Evolutionary conservation across 768 basidiomycete genomes (phyloP).

Genomic region (Podaxis sp.): DNA sequence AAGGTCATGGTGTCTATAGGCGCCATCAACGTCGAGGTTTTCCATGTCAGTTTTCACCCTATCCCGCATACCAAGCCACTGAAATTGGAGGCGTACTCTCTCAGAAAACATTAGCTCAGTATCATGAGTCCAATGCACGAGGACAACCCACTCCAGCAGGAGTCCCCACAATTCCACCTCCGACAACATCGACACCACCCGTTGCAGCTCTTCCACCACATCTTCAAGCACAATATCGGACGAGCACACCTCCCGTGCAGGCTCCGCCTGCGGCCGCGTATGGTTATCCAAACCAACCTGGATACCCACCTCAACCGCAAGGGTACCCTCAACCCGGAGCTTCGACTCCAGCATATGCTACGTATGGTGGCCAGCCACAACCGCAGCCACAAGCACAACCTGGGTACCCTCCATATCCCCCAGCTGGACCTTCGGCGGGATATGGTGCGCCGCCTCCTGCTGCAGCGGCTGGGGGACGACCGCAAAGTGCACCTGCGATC

Average conservation of each 20-base stretch:
- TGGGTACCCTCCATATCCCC: conserved; percentile 23
- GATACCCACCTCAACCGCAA: conserved; percentile 12
- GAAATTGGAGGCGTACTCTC: neutral
- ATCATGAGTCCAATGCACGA: conserved; percentile 30
- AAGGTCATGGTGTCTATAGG: conserved; percentile 78
- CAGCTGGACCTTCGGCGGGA: conserved; percentile 18
- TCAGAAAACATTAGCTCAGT: conserved; percentile 66
- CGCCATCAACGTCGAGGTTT: conserved; percentile 71
- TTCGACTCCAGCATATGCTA: conserved; percentile 13
- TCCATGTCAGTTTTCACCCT: conserved; percentile 50
- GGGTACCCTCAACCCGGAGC: conserved; percentile 19
- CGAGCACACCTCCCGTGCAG: conserved; percentile 29
- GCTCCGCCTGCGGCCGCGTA: conserved; percentile 25
- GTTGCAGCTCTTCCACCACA: conserved; percentile 51
- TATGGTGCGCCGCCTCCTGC: conserved; percentile 25
- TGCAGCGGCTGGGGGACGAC: conserved; percentile 20
- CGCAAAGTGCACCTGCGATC: neutral
- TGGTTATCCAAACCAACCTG: conserved; percentile 20
- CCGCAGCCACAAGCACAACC: conserved; percentile 13
- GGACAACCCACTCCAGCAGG: conserved; percentile 22
- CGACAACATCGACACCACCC: conserved; percentile 25
- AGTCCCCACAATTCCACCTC: conserved; percentile 20
- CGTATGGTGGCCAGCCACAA: conserved; percentile 18
- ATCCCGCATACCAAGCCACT: neutral
- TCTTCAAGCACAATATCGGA: conserved; percentile 38